Base-by-base conservation (phyloP, 495 filamentous ascomycete genomes). In the Podospora appendiculata region DNA sequence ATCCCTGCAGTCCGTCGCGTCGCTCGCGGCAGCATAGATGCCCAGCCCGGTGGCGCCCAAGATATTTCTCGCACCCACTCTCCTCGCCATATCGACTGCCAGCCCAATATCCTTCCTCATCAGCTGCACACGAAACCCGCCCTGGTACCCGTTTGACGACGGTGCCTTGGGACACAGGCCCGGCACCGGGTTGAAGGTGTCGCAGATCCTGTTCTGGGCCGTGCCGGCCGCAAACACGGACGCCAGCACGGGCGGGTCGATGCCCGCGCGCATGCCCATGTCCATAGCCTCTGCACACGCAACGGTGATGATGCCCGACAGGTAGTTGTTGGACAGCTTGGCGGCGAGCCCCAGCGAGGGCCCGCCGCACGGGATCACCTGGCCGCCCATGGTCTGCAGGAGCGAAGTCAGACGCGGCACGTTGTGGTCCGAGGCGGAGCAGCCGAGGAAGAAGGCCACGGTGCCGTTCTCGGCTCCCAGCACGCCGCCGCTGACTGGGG, bases 271-370 rank as follows among this genome's bases (percentile, higher is more conserved):
- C 58, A 83, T 80, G 1, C 76, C 78, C 62, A 81, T 78, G 52
- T 77, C 70, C 65, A 81, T 68, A 3, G 79, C 74, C 57, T 83
- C 79, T 3, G 73, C 63, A 14, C 62, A 67, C 0, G 75, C 76
- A 34, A 83, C 74, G 0, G 78, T 70, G 54, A 80, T 81, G 4
- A 79, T 61, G 11, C 72, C 74, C 4, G 70, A 75, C 33, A 72
- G 66, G 57, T 81, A 81, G 55, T 80, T 81, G 56, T 81, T 81
- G 51, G 66, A 76, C 2, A 81, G 65, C 54, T 80, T 81, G 1
- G 78, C 75, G 7, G 76, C 70, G 4, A 83, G 69, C 1, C 79
- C 78, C 0, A 76, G 67, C 1, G 72, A 73, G 4, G 71, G 68
- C 0, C 67, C 70, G 18, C 78, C 78, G 56, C 79, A 81, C 19